Conservation (phyloP, 176 grass and related monocot species). For the Ananas comosus region DNA sequence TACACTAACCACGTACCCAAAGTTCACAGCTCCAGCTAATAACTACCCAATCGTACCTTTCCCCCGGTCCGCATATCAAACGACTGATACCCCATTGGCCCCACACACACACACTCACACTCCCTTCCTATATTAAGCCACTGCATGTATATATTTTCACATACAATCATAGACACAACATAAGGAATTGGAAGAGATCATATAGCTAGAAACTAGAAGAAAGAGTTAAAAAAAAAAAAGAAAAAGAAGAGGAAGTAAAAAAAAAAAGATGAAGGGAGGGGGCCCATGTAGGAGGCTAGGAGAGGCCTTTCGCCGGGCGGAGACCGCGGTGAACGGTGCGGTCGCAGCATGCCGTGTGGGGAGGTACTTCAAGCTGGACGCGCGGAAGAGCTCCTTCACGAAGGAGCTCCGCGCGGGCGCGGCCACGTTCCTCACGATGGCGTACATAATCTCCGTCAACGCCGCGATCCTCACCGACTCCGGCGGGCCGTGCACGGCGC, state of each 20-base stretch:
- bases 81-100: no score
- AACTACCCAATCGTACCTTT: no score
- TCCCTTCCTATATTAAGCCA: no score
- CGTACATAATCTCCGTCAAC: constrained; percentile 64
- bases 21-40: no score
- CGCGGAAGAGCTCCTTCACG: constrained; percentile 54
- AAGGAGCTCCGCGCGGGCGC: constrained; percentile 51
- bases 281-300: constrained; percentile 16
- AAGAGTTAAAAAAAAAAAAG: not conserved
- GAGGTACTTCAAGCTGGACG: constrained; percentile 55
- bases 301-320: not conserved
- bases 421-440: constrained; percentile 65
- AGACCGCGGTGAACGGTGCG: constrained; percentile 36
- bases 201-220: no score
- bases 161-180: not conserved
- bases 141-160: not conserved
- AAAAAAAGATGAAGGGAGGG: not conserved
- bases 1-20: no score
- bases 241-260: not conserved
- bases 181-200: not conserved
- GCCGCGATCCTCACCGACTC: constrained; percentile 54
- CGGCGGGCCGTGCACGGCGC: constrained; percentile 40
- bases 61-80: no score
- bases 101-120: no score
- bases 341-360: constrained; percentile 25